These are phyloP conservation scores for Penicillium polonicum DNA, from an alignment of 2,329 filamentous ascomycete genomes.

Conservation along the genomic window DNA sequence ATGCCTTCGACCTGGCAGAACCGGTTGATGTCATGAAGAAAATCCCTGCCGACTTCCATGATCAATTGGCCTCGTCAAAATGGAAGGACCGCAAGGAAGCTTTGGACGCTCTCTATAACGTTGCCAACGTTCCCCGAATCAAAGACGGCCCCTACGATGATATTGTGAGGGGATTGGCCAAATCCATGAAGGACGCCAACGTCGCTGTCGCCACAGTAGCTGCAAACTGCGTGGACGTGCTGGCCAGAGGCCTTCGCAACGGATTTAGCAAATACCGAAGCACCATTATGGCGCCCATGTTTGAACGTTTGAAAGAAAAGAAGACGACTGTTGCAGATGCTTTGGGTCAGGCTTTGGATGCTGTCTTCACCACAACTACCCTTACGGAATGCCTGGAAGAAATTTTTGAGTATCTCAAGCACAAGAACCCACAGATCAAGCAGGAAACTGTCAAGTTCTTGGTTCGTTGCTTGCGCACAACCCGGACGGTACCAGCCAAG, in stretches of 20 bases:
- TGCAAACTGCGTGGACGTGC: slow-evolving; percentile 84
- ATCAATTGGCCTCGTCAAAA: slow-evolving; percentile 83
- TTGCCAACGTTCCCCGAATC: slow-evolving; percentile 81
- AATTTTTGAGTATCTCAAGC: slow-evolving; percentile 75
- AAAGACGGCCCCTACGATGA: slow-evolving; percentile 89
- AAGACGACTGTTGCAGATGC: slow-evolving; percentile 87
- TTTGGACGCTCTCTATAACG: slow-evolving; percentile 73
- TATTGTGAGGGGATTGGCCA: slow-evolving; percentile 78
- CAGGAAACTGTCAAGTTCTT: slow-evolving; percentile 92
- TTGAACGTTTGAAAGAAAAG: slow-evolving; percentile 97
- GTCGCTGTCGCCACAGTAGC: slow-evolving; percentile 91
- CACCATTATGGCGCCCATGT: slow-evolving; percentile 79
- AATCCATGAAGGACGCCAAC: slow-evolving; percentile 99
- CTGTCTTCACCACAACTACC: slow-evolving; percentile 63
- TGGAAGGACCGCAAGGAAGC: slow-evolving; percentile 99
- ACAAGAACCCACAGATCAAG: slow-evolving; percentile 98
- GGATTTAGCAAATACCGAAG: slow-evolving; percentile 77
- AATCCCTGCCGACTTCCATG: slow-evolving; percentile 76
- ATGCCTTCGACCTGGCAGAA: slow-evolving; percentile 78
- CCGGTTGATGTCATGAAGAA: slow-evolving; percentile 83
- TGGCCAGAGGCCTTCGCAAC: slow-evolving; percentile 81
- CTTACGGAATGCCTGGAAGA: slow-evolving; percentile 90
- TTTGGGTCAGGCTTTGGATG: slow-evolving; percentile 78
- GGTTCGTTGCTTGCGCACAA: slow-evolving; percentile 80
- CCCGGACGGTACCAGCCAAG: slow-evolving; percentile 78